Conservation (phyloP, 257 asterid genomes). For the Scutellaria baicalensis region DNA sequence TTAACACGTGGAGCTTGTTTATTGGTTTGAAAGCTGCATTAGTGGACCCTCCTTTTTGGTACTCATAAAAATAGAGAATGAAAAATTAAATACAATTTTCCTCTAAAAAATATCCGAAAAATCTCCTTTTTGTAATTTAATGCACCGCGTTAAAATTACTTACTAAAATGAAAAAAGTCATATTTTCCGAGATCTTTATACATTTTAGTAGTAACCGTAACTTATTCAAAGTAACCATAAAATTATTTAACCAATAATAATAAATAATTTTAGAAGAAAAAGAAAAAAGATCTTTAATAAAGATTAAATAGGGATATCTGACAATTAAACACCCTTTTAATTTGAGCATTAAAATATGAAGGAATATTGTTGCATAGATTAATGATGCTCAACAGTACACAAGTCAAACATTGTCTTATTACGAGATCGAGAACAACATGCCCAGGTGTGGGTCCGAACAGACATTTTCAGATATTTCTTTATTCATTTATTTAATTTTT, state of each 20-base stretch:
- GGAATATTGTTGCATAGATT: slow-evolving; percentile 14
- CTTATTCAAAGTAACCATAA: background rate
- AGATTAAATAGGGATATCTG: background rate
- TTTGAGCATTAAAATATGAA: slow-evolving; percentile 4
- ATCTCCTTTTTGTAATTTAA: no score
- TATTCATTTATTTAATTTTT: background rate
- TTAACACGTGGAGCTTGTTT: background rate
- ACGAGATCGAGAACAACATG: slow-evolving; percentile 18
- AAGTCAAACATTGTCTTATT: slow-evolving; percentile 34
- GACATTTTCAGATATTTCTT: background rate
- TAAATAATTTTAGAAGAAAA: background rate
- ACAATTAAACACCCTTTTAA: slow-evolving; percentile 4
- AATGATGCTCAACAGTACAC: slow-evolving; percentile 13
- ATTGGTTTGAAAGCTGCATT: slow-evolving; percentile 13
- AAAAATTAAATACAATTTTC: background rate
- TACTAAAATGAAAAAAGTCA: background rate
- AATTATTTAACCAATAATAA: background rate
- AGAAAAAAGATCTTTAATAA: background rate
- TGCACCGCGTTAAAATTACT: background rate
- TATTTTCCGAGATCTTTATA: background rate
- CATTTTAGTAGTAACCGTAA: background rate
- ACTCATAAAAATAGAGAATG: slow-evolving; percentile 11
- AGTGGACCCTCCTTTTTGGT: background rate
- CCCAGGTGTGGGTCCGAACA: slow-evolving; percentile 26
- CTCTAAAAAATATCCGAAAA: background rate